Base-by-base conservation (phyloP, 2,329 filamentous ascomycete genomes). In the Diaporthe longicolla region DNA sequence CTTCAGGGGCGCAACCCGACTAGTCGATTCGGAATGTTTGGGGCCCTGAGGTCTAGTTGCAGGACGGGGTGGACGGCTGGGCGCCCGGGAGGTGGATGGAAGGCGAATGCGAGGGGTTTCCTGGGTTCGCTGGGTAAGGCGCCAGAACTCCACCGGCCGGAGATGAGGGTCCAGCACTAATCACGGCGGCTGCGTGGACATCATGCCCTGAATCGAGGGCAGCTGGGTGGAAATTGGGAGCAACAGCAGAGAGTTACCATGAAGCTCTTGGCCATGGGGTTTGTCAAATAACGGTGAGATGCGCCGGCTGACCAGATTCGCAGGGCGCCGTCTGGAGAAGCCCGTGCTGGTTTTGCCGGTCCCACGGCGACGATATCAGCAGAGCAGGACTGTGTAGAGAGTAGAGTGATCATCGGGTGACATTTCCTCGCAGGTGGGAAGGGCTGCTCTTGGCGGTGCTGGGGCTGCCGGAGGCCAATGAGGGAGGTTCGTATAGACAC, bases 101-200 rank as follows among this genome's bases (percentile, higher is more conserved):
- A 52, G 48, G 35, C 15, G 35, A 71, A 37, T 58, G 45, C 52
- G 55, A 59, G 57, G 37, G 54, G 19, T 26, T 70, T 17, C 13
- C 40, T 43, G 37, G 37, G 37, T 40, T 40, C 10, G 24, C 58
- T 63, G 58, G 58, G 37, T 45, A 63, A 40, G 63, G 63, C n/a
- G 45, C 40, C 61, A 32, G n/a, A 52, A 69, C 74, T 54, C 74
- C 74, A 75, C 74, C 21, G 68, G 68, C 24, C 74, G 74, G 71
- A 75, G 59, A 75, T 73, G 74, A 75, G 54, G 58, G 71, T 57
- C 74, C 66, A 71, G 71, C 48, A 24, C 35, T 59, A 69, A 69
- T 71, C 35, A 71, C 59, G 59, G 54, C 54, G 74, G 72, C 71
- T 52, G 71, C 45, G 43, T 68, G 40, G 50, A 61, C 35, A 37